Base-by-base conservation (phyloP, 352 stramenopile species). In the Phytopythium aichiense region DNA sequence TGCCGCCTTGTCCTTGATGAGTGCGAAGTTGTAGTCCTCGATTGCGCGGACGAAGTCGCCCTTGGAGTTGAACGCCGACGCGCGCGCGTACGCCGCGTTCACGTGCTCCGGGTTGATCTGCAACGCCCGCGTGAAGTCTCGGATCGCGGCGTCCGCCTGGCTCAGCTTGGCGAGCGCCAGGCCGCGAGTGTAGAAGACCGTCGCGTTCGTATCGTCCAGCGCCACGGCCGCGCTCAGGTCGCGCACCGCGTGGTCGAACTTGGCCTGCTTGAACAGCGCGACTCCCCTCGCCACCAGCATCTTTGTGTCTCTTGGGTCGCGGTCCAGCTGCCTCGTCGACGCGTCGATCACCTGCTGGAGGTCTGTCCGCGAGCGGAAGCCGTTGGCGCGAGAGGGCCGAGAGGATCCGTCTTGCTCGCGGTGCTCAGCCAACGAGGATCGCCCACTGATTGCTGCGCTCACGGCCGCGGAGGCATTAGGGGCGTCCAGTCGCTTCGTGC, bases 21-120 rank as follows among this genome's bases (percentile, higher is more conserved):
- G 67, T 1, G 89, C 88, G 35, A 93, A 82, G 52, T 92, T 96
- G 72, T 97, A 97, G 62, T 97, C 89, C 54, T 97, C 89, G 53
- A 97, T 96, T 3, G 89, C 89, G 25, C 74, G 74, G 23, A 87
- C 73, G 60, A 95, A 94, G 69, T 94, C 79, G 4, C 86, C 88
- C 58, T 94, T 81, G 20, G 73, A 84, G 64, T 97, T 97, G 70
- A 88, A 93, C 57, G 81, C 95, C 23, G 89, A 92, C 3, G 86
- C 89, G 9, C 89, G 74, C 38, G 85, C 85, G 50, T 96, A 97
- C 22, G 84, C 84, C 9, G 89, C 89, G 58, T 93, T 96, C 46
- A 97, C 80, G 58, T 97, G 88, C 49, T 94, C 78, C 5, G 85
- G 88, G n/a, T 94, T 87, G 28, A 92, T 72, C 46, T 87, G 73